Evolutionary conservation across 2,329 filamentous ascomycete species (phyloP).

Genomic region (Fusarium buxicola): DNA sequence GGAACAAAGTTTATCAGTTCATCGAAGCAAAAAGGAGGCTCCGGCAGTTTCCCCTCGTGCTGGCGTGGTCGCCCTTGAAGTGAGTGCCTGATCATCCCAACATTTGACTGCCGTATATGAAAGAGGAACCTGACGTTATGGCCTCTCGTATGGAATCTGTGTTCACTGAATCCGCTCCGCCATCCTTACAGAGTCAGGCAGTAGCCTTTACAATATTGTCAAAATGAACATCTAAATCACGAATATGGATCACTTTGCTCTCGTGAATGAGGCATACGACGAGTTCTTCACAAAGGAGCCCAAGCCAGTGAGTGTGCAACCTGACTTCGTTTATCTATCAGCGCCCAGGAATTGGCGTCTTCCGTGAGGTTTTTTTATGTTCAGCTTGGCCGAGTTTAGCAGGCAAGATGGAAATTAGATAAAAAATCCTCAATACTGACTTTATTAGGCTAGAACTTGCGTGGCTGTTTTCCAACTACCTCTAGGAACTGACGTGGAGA

Average conservation of each 20-base stretch:
- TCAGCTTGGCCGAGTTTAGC: no score
- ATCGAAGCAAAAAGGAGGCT: no score
- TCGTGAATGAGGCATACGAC: slow-evolving; percentile 67
- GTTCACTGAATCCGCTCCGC: slow-evolving; percentile 52
- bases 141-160: slow-evolving; percentile 12
- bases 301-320: slow-evolving; percentile 58
- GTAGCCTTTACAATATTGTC: slow-evolving; percentile 68
- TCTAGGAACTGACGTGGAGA: slow-evolving; percentile 77
- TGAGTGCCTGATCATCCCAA: no score
- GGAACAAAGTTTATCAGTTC: no score
- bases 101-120: no score
- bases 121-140: no score
- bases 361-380: no score
- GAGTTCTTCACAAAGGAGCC: slow-evolving; percentile 59
- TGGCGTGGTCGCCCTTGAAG: no score
- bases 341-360: no score
- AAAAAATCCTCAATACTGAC: slow-evolving; percentile 48
- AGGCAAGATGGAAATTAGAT: no score
- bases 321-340: slow-evolving; percentile 31
- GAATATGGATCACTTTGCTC: slow-evolving; percentile 72
- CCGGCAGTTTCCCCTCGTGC: no score
- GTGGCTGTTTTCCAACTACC: slow-evolving; percentile 81
- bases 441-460: slow-evolving; percentile 66
- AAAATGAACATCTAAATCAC: slow-evolving; percentile 76
- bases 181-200: slow-evolving; percentile 71